These are phyloP conservation scores for Cercophora scortea DNA, from an alignment of 495 filamentous ascomycete genomes.

Conservation along the genomic window DNA sequence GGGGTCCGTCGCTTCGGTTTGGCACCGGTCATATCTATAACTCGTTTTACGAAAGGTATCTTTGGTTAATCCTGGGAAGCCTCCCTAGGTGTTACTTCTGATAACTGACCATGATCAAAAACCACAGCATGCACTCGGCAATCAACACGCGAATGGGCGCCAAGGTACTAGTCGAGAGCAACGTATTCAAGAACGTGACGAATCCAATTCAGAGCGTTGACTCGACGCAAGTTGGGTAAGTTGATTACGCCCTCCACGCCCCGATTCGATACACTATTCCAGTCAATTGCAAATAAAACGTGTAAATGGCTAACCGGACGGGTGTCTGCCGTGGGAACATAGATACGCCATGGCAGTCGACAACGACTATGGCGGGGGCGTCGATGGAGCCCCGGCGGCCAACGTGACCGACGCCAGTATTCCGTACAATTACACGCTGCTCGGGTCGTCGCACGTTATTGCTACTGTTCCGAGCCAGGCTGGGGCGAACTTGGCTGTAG, in stretches of 20 bases:
- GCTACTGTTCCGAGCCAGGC: constrained; percentile 38
- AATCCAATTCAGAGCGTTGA: constrained; percentile 48
- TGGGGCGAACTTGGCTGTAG: constrained; percentile 24
- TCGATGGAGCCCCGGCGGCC: constrained; percentile 39
- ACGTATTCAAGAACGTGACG: constrained; percentile 42
- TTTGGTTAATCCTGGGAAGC: background rate
- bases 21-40: constrained; percentile 49
- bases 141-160: constrained; percentile 62
- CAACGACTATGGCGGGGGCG: constrained; percentile 47
- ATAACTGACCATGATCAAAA: background rate
- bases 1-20: constrained; percentile 53
- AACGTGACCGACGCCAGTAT: constrained; percentile 34
- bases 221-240: constrained; percentile 37
- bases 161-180: constrained; percentile 56
- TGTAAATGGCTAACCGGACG: background rate
- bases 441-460: constrained; percentile 37
- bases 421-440: constrained; percentile 43
- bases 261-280: background rate
- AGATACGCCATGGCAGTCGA: constrained; percentile 38
- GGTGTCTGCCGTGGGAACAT: no score
- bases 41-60: constrained; percentile 32
- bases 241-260: background rate
- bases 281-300: background rate
- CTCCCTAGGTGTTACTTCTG: constrained; percentile 2
- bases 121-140: constrained; percentile 37